A percentile compares a stretch with the other conserved stretches of the same genome.
Conservation (phyloP, 176 grass and related monocot species). For the Cocos nucifera region DNA sequence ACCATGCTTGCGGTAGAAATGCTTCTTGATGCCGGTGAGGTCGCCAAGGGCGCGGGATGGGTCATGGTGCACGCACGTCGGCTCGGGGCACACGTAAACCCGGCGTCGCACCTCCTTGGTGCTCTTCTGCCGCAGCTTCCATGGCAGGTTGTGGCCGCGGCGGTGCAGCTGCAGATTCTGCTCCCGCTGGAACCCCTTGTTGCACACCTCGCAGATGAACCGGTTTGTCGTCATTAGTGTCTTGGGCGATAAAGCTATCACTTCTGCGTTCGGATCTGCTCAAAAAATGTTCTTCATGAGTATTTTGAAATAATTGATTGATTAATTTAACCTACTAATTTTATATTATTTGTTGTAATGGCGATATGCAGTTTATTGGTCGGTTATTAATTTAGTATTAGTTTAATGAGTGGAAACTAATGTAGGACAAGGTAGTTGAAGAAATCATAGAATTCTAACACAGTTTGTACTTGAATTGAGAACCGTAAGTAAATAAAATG, state of each 20-base stretch:
- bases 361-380: no score
- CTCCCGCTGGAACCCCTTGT: slow-evolving; percentile 94
- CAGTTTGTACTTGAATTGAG: no score
- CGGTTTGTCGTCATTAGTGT: slow-evolving; percentile 89
- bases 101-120: slow-evolving; percentile 54
- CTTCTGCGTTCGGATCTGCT: slow-evolving; percentile 82
- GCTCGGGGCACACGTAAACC: slow-evolving; percentile 95
- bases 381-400: no score
- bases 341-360: no score
- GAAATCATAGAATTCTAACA: no score
- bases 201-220: slow-evolving; percentile 98
- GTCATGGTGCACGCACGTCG: slow-evolving; percentile 91
- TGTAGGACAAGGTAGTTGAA: no score
- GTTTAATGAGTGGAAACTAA: no score
- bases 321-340: no score
- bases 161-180: slow-evolving; percentile 99
- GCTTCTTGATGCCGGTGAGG: slow-evolving; percentile 98
- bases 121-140: slow-evolving; percentile 98
- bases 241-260: slow-evolving; percentile 89
- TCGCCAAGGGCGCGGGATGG: slow-evolving; percentile 84
- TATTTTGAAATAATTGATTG: no score
- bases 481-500: no score
- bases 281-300: no score
- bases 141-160: slow-evolving; percentile 90
- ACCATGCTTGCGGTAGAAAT: slow-evolving; percentile 97